Percentiles rank a stretch among this genome's conserved stretches.
phyloP scores from a whole-genome alignment of 2,329 filamentous ascomycete genomes.

The Penicillium sp. region DNA sequence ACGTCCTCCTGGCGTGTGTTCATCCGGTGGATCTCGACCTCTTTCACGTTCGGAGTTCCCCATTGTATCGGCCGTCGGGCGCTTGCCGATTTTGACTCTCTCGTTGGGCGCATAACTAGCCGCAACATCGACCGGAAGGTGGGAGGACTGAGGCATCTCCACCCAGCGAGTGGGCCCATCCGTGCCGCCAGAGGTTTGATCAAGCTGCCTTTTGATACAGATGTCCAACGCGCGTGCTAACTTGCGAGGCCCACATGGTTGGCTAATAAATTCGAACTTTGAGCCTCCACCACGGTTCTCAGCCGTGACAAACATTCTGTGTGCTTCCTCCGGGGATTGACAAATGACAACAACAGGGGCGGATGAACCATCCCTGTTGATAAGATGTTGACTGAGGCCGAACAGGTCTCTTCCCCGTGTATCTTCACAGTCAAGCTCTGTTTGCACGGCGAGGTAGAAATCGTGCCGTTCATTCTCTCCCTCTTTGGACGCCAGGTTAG shows the following conservation, averaged over 20 bases:
- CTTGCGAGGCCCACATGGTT: conserved; percentile 29
- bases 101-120: background rate
- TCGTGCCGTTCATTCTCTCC: conserved; percentile 10
- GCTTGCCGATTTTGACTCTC: conserved; percentile 24
- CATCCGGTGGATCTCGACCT: background rate
- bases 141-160: conserved; percentile 11
- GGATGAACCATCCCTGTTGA: background rate
- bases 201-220: conserved; percentile 15
- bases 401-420: background rate
- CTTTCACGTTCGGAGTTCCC: background rate
- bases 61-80: conserved; percentile 21
- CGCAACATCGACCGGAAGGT: conserved; percentile 7
- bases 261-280: conserved; percentile 32
- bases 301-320: conserved; percentile 20
- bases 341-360: conserved; percentile 30
- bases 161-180: conserved; percentile 12
- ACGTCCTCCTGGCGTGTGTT: background rate
- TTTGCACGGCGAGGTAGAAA: conserved; percentile 26
- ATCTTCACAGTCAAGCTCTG: conserved; percentile 8
- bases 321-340: conserved; percentile 23
- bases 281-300: conserved; percentile 1
- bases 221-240: conserved; percentile 21
- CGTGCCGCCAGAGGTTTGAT: background rate
- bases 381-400: background rate
- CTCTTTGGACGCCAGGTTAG: conserved; percentile 1